phyloP scores from a whole-genome alignment of 352 stramenopile species.

The Globisporangium barbulae region DNA sequence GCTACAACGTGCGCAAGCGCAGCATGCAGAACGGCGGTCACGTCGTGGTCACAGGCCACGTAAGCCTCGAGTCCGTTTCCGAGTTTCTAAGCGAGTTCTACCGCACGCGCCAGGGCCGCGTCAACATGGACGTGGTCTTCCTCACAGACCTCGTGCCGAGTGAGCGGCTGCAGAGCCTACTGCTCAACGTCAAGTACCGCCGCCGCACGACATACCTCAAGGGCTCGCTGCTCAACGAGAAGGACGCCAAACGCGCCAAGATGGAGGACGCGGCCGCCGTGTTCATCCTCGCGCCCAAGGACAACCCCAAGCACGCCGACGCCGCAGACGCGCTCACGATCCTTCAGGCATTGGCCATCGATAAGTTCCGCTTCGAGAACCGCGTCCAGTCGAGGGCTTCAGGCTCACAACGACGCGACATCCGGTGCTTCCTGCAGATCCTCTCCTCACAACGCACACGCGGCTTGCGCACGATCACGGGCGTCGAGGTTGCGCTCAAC shows the following conservation, averaged over 20 bases:
- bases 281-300: conserved; percentile 53
- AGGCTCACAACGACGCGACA: conserved; percentile 11
- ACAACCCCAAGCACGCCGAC: conserved; percentile 37
- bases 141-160: conserved; percentile 33
- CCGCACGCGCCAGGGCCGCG: conserved; percentile 39
- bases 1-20: conserved; percentile 38
- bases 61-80: conserved; percentile 40
- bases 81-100: conserved; percentile 69
- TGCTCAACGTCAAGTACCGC: conserved; percentile 43
- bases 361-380: conserved; percentile 46
- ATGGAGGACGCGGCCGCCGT: conserved; percentile 43
- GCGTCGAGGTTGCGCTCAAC: conserved; percentile 49
- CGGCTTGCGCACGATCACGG: conserved; percentile 46
- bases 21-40: conserved; percentile 42
- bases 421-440: conserved; percentile 55
- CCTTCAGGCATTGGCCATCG: conserved; percentile 48
- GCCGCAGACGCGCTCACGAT: conserved; percentile 47
- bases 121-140: conserved; percentile 67
- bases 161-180: conserved; percentile 31
- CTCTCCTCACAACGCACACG: conserved; percentile 41
- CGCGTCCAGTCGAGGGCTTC: conserved; percentile 16
- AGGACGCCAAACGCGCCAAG: conserved; percentile 44
- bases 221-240: conserved; percentile 47
- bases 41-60: conserved; percentile 44
- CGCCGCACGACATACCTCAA: conserved; percentile 53